Percentiles rank a stretch among this genome's conserved stretches.
These are phyloP conservation scores for Monoraphidium neglectum DNA, from an alignment of 139 green algal species.

Conservation along the genomic window DNA sequence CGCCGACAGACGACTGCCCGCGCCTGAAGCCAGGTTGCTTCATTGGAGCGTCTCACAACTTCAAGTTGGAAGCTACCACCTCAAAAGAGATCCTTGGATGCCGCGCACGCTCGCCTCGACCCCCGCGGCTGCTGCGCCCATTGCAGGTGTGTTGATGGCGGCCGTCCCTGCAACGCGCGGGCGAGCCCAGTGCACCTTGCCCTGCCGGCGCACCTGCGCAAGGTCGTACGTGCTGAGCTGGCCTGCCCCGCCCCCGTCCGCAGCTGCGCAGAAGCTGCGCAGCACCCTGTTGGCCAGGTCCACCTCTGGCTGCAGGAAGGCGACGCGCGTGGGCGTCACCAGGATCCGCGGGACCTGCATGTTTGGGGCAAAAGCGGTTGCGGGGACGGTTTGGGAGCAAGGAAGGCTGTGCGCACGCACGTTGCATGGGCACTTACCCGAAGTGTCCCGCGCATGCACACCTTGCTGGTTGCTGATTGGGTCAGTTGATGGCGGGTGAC, in stretches of 20 bases:
- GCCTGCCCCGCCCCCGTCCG: neutral
- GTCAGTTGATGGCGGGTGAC: too few species aligned
- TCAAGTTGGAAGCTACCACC: too few species aligned
- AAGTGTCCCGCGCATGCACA: too few species aligned
- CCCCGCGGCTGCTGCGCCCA: neutral
- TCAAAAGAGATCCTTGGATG: too few species aligned
- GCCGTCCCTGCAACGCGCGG: neutral
- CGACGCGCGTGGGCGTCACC: constrained; percentile 24
- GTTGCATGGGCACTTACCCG: too few species aligned
- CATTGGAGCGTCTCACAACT: too few species aligned
- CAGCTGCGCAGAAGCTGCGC: constrained; percentile 7
- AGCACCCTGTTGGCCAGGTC: constrained; percentile 31
- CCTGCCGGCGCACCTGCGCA: neutral
- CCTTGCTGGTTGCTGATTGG: too few species aligned
- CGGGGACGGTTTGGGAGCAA: too few species aligned
- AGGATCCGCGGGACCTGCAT: constrained; percentile 17
- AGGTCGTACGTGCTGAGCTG: neutral
- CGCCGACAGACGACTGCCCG: too few species aligned
- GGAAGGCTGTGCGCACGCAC: too few species aligned
- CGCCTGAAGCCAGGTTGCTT: too few species aligned
- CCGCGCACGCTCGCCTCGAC: neutral
- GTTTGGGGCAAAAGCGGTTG: neutral
- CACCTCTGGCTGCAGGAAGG: constrained; percentile 16
- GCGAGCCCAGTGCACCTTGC: neutral
- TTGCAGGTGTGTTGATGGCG: neutral